These are phyloP conservation scores for Rhododendron williamsianum DNA, from an alignment of 148 eudicot genomes.

Conservation along the genomic window DNA sequence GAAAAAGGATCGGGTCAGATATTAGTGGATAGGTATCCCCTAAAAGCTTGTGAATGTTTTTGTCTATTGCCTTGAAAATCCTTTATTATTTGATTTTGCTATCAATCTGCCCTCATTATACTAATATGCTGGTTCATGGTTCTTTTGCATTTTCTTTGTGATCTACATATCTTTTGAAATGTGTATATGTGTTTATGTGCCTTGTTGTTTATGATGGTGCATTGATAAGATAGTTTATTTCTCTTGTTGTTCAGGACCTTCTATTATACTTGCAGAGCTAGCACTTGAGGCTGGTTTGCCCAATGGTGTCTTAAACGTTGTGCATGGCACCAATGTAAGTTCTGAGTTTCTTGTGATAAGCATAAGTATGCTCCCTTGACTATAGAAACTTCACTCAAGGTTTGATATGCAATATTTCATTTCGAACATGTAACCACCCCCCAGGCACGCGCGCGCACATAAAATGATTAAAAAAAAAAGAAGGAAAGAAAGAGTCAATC, in stretches of 20 bases:
- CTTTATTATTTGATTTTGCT: not conserved
- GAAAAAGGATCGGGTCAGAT: not conserved
- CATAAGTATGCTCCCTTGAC: not conserved
- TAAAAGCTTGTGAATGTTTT: not conserved
- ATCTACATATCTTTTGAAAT: not conserved
- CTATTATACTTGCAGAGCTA: constrained; percentile 73
- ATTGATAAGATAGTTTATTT: not conserved
- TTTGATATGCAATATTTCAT: not conserved
- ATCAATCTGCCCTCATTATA: not conserved
- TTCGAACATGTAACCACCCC: not conserved
- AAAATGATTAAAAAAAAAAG: not conserved
- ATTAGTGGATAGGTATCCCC: not conserved
- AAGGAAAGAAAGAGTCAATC: not conserved
- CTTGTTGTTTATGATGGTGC: not conserved
- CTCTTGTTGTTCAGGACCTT: not conserved
- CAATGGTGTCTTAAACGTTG: constrained; percentile 82
- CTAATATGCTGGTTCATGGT: not conserved
- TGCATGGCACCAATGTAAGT: constrained; percentile 91
- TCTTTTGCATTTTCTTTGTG: not conserved
- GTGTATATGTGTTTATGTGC: not conserved
- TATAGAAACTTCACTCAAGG: not conserved
- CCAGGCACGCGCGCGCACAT: not conserved
- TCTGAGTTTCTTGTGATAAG: not conserved
- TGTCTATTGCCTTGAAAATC: not conserved
- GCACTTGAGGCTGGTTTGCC: constrained; percentile 99